phyloP scores from a whole-genome alignment of 2,329 filamentous ascomycete genomes.

The Trichoderma koningiopsis region DNA sequence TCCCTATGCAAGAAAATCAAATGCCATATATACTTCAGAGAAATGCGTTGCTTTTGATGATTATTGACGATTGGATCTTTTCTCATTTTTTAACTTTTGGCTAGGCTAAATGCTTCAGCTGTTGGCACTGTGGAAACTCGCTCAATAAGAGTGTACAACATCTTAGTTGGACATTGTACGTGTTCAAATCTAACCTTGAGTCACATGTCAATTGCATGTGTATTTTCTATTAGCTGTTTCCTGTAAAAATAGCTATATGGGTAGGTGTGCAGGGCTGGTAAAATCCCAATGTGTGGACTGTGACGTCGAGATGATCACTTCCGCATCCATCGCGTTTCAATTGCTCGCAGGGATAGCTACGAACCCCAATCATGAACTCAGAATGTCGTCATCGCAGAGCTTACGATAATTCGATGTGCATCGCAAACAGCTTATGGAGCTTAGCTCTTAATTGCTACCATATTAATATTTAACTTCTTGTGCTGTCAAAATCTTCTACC shows the following conservation, averaged over 20 bases:
- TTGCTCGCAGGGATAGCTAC: background rate
- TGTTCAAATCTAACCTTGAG: background rate
- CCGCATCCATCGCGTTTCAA: background rate
- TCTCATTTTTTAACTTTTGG: background rate
- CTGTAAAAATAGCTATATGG: background rate
- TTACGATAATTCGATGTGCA: background rate
- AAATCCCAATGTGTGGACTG: background rate
- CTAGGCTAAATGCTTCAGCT: background rate
- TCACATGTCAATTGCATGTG: slow-evolving; percentile 1
- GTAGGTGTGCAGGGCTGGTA: background rate
- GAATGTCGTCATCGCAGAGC: slow-evolving; percentile 11
- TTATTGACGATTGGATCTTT: background rate
- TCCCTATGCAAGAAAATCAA: background rate
- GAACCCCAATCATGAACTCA: slow-evolving; percentile 8
- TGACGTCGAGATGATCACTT: slow-evolving; percentile 18
- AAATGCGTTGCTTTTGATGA: background rate
- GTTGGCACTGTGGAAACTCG: background rate
- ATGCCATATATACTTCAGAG: background rate
- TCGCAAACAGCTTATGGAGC: background rate
- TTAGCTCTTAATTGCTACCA: background rate
- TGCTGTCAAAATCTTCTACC: background rate
- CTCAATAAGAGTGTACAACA: no score
- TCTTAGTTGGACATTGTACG: background rate
- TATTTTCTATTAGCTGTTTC: background rate
- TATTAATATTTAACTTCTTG: background rate